Conservation (phyloP, 257 asterid species). For the Przewalskia tangutica region DNA sequence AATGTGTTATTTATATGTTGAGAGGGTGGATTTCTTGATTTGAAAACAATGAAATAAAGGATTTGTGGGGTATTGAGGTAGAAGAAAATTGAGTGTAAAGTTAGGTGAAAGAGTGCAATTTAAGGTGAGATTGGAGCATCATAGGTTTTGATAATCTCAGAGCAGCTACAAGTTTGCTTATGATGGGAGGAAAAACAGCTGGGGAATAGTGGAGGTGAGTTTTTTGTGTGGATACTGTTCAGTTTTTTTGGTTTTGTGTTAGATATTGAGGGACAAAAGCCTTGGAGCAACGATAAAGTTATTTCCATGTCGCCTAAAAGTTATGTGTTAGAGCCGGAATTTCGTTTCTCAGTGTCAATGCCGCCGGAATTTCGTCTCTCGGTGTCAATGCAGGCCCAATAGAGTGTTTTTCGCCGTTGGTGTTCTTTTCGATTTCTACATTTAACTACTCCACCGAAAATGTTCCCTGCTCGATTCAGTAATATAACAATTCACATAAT, state of each 20-base stretch:
- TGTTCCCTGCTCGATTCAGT: too few relatives aligned
- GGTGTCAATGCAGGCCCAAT: too few relatives aligned
- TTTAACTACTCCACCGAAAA: too few relatives aligned
- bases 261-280: neutral
- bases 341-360: too few relatives aligned
- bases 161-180: conserved; percentile 38
- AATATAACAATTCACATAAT: too few relatives aligned
- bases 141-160: conserved; percentile 18
- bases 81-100: neutral
- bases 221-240: neutral
- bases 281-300: neutral
- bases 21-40: neutral
- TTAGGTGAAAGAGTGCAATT: conserved; percentile 14
- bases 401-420: too few relatives aligned
- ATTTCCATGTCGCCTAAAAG: too few relatives aligned
- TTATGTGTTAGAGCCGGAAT: neutral
- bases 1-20: conserved; percentile 9
- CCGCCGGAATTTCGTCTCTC: too few relatives aligned
- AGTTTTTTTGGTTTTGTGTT: neutral
- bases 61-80: neutral
- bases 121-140: conserved; percentile 24
- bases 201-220: neutral
- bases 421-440: too few relatives aligned
- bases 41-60: neutral
- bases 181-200: conserved; percentile 21